Evolutionary conservation across 23 red algal genomes (phyloP), one percentile per base, ranked within the genome.

Genomic region (Cyanidioschyzon merolae): DNA sequence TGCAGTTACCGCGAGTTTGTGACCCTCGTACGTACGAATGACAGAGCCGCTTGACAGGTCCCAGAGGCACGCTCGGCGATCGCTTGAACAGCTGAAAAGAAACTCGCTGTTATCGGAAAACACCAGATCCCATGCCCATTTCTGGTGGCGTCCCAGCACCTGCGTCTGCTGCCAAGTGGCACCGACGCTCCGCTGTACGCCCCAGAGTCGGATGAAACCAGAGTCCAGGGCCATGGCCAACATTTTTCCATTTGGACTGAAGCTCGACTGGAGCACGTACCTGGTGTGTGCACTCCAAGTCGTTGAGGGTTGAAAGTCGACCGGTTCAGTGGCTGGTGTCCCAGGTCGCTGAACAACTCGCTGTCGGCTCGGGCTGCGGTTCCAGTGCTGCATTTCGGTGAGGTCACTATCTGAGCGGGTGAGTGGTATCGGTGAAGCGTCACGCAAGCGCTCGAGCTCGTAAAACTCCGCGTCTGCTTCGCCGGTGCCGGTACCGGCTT

Each of bases 61-160:
- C 77, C 77, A 81, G 18, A 83, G 34, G 39, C 76, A 57, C 30
- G 79, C 76, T 24, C 58, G 57, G 25, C 76, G 68, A 39, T 88
- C 85, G 32, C 77, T 82, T 38, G 74, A 59, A 35, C 74, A 76
- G 18, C 75, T 76, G 58, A 83, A 88, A 0, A 88, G 67, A 83
- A 37, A 51, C 77, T 82, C 51, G 2, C 39, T 50, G 37, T 88
- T 76, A 39, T 76, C 51, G 12, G 76, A 50, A 36, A 88, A 88
- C 29, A 34, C 41, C 31, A 75, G 26, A 58, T 88, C 85, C 85
- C 85, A 88, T 17, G 36, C 67, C 68, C 81, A 75, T 26, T 59
- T 51, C 34, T 84, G 81, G 37, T 75, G 67, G 2, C 67, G 54
- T 40, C 67, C 81, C 74, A 84, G 41, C 81, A 77, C 36, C 18